Base-by-base conservation (phyloP, 2,329 filamentous ascomycete species). In the Scedosporium apiospermum region DNA sequence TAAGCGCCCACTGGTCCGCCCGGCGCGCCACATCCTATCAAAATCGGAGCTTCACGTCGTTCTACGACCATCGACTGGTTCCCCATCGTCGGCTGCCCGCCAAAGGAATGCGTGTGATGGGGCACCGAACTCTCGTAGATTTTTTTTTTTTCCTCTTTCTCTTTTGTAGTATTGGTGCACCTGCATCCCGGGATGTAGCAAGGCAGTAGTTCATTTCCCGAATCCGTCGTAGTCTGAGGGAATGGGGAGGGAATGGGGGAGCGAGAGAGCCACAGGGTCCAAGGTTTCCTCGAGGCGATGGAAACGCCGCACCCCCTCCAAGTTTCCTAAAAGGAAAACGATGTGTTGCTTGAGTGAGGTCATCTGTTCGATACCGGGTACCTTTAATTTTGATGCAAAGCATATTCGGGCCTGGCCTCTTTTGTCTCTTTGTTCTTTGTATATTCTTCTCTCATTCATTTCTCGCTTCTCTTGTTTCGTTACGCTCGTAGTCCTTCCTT, bases 1-100 rank as follows among this genome's bases (percentile, higher is more conserved):
- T 62, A 62, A 62, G 60, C 60, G 60, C 60, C 60, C 60, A 62
- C 60, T 62, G 34, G 60, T 23, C 42, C 60, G 34, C 27, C 49
- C 9, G 51, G 34, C 49, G 18, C 30, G 30, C 51, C 60, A 57
- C 60, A 30, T 44, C 60, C 60, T 62, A 62, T 62, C 60, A 57
- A 44, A 27, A 34, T 51, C 44, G 38, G 49, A 23, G 49, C 26
- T 53, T 27, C 16, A 23, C 60, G n/a, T 18, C 51, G 18, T 34
- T 51, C 51, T 44, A 10, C 6, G 59, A 21, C 18, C 27, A 30
- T 26, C 49, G 21, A 27, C 26, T 44, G 18, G 46, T 18, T 12
- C 51, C 26, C 26, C n/a, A 2, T 16, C 18, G 26, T 51, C 51
- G 60, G 26, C 26, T 62, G 49, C 41, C 23, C 49, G 21, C 38